These are phyloP conservation scores for Hypoxylon trugodes DNA, from an alignment of 495 filamentous ascomycete species.

Conservation along the genomic window DNA sequence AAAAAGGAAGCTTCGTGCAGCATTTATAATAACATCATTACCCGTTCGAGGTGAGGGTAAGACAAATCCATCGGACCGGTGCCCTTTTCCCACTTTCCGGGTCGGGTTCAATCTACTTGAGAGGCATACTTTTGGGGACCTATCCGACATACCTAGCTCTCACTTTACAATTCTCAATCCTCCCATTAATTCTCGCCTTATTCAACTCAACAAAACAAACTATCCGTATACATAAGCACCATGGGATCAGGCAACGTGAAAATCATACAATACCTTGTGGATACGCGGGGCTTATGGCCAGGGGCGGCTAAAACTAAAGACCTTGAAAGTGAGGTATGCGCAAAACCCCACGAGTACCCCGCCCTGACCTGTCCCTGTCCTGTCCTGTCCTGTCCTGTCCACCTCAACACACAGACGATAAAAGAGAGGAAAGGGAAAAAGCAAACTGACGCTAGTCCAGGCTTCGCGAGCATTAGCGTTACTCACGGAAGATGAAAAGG, in stretches of 20 bases:
- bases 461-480: slow-evolving; percentile 65
- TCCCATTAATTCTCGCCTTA: not conserved
- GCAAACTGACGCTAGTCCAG: slow-evolving; percentile 41
- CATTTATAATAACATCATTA: slow-evolving; percentile 9
- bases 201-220: not conserved
- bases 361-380: too few species aligned
- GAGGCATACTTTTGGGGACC: too few species aligned
- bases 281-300: slow-evolving; percentile 56
- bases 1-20: slow-evolving; percentile 26
- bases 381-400: not conserved
- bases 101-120: not conserved
- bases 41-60: slow-evolving; percentile 9
- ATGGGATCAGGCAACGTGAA: slow-evolving; percentile 39
- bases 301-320: slow-evolving; percentile 49
- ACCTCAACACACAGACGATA: not conserved
- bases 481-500: slow-evolving; percentile 61
- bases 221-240: too few species aligned
- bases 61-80: slow-evolving; percentile 20
- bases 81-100: slow-evolving; percentile 14
- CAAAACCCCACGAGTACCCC: too few species aligned
- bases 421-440: not conserved
- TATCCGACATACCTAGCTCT: too few species aligned
- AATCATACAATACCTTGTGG: slow-evolving; percentile 57
- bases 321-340: slow-evolving; percentile 50
- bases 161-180: not conserved